Conservation (phyloP, 169 alveolate species). For the Babesia sp. region DNA sequence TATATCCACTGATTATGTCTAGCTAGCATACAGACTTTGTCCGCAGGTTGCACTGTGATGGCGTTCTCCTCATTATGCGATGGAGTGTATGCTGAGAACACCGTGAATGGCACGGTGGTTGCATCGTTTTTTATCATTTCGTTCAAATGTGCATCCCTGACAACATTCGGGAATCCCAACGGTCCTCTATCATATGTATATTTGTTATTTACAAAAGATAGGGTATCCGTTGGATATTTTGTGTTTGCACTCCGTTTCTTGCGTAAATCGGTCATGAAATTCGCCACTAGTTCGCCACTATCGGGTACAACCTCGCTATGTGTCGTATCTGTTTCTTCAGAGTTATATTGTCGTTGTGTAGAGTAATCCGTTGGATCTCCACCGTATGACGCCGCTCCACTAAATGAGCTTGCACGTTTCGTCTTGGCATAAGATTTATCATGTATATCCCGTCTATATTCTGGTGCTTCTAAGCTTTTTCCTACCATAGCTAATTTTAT, state of each 20-base stretch:
- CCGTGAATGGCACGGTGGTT: slow-evolving; percentile 40
- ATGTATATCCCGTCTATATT: background rate
- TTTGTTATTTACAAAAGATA: slow-evolving; percentile 12
- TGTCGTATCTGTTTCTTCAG: background rate
- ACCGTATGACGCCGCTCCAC: slow-evolving; percentile 16
- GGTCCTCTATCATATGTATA: slow-evolving; percentile 16
- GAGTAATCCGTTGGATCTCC: background rate
- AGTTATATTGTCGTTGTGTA: background rate
- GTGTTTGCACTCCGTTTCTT: slow-evolving; percentile 3
- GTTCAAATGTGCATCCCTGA: slow-evolving; percentile 10
- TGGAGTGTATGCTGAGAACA: slow-evolving; percentile 32
- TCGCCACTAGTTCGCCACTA: background rate
- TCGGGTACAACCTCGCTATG: background rate
- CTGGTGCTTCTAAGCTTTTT: background rate
- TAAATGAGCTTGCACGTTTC: slow-evolving; percentile 18
- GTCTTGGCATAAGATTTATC: background rate
- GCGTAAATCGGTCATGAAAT: slow-evolving; percentile 11
- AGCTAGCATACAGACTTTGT: slow-evolving; percentile 62
- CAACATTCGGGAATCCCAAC: slow-evolving; percentile 18
- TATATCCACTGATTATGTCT: slow-evolving; percentile 56
- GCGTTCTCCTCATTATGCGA: slow-evolving; percentile 46
- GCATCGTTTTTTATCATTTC: slow-evolving; percentile 29
- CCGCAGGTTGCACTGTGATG: slow-evolving; percentile 43
- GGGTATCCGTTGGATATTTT: slow-evolving; percentile 9
- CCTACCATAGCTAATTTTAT: background rate